Evolutionary conservation across 257 asterid species (phyloP).

Genomic region (Pogostemon cablin): DNA sequence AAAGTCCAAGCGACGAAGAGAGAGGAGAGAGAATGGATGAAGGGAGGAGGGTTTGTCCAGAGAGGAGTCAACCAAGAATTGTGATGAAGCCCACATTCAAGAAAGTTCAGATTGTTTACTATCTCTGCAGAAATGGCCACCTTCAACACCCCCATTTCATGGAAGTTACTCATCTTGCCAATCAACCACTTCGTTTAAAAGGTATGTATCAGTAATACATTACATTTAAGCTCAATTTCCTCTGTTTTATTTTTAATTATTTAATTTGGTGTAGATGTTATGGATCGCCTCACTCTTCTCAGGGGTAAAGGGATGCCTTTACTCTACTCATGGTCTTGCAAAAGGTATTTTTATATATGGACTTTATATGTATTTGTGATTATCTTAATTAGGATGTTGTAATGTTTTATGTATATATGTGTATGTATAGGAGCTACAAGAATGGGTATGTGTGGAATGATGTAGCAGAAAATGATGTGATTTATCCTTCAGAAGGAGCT

Average conservation of each 20-base stretch:
- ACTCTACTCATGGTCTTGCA: conserved; percentile 96
- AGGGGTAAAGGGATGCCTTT: conserved; percentile 91
- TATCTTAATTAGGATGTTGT: no score
- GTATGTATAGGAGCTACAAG: conserved; percentile 70
- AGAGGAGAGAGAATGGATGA: neutral
- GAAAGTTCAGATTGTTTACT: conserved; percentile 74
- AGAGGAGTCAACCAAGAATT: conserved; percentile 23
- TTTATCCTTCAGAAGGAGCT: conserved; percentile 78
- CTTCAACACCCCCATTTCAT: conserved; percentile 91
- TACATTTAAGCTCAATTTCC: neutral
- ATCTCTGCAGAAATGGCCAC: conserved; percentile 86
- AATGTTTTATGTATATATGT: neutral
- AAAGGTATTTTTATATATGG: conserved; percentile 43
- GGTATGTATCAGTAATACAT: conserved; percentile 34
- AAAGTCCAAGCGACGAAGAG: neutral
- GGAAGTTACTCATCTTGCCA: conserved; percentile 68
- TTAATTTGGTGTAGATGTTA: conserved; percentile 49
- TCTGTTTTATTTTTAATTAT: neutral
- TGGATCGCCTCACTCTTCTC: conserved; percentile 64
- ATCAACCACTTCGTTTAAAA: conserved; percentile 76
- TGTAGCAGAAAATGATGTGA: conserved; percentile 64
- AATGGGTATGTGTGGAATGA: conserved; percentile 96
- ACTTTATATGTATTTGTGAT: no score
- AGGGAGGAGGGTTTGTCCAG: conserved; percentile 27
- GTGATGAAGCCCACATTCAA: conserved; percentile 50